Base-by-base conservation (phyloP, 2,329 filamentous ascomycete species). In the Orbilia javanica region DNA sequence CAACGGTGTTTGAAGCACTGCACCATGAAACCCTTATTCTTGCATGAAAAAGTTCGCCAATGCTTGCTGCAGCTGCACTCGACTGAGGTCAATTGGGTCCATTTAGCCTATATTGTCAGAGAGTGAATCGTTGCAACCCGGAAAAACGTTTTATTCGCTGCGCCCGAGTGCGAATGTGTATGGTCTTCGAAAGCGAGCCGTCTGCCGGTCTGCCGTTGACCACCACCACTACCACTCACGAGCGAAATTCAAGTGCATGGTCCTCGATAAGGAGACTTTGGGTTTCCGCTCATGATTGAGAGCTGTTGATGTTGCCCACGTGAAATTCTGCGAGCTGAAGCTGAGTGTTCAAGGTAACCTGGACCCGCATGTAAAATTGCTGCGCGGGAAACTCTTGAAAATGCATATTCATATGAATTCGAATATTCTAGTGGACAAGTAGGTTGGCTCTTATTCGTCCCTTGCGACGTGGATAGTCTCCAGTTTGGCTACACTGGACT, bases 101-200 rank as follows among this genome's bases (percentile, higher is more conserved):
- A 53, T 73, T 74, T 74, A 74, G 63, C 34, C 70, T 67, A 27
- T 73, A 29, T 73, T 48, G 50, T 15, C 60, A 60, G 50, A 34
- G 20, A 11, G 52, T 36, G 52, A 57, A 57, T 29, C 52, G 31
- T 60, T 39, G 18, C 55, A 60, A 8, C 7, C 44, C 71, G 64
- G 71, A 63, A 75, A 75, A 75, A 75, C 29, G 57, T 67, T 53
- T 42, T n/a, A 74, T 68, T 74, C 50, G 70, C 27, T 63, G 46
- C 42, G 18, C 34, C 27, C 46, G 7, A 50, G 36, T n/a, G 11
- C 10, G n/a, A 27, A 31, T 15, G 29, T 22, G 42, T 31, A 66
- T 27, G 27, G 34, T 60, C 7, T 29, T 46, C 8, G 11, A 64
- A 4, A 50, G 34, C 25, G 31, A 62, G 20, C 31, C 50, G 13